phyloP scores from a whole-genome alignment of 2,329 filamentous ascomycete species.

The Emmonsiellopsis sp. region DNA sequence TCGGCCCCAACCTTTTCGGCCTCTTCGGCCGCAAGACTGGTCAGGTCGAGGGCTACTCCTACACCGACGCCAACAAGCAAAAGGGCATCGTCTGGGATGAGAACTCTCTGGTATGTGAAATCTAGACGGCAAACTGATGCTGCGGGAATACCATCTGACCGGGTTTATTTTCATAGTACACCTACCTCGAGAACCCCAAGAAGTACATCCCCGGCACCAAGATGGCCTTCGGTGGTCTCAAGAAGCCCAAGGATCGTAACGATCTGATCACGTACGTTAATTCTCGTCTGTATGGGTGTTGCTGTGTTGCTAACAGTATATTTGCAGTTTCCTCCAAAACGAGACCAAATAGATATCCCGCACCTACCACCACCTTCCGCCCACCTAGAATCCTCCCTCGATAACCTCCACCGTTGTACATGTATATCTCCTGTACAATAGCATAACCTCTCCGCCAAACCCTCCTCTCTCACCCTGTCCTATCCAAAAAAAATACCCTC shows the following conservation, averaged over 20 bases:
- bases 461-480: background rate
- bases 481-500: background rate
- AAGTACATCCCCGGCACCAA: constrained; percentile 99
- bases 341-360: constrained; percentile 20
- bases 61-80: constrained; percentile 99
- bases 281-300: background rate
- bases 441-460: background rate
- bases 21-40: constrained; percentile 96
- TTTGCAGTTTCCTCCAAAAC: constrained; percentile 19
- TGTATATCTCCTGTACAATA: background rate
- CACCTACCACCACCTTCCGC: constrained; percentile 16
- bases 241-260: constrained; percentile 99
- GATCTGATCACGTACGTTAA: constrained; percentile 86
- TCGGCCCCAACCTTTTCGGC: constrained; percentile 92
- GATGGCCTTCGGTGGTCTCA: constrained; percentile 99
- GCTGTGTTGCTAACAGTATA: constrained; percentile 10
- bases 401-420: background rate
- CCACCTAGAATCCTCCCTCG: constrained; percentile 8
- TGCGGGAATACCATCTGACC: constrained; percentile 7
- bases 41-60: constrained; percentile 82
- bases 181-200: constrained; percentile 99
- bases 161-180: constrained; percentile 52
- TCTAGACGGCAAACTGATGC: background rate
- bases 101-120: constrained; percentile 61
- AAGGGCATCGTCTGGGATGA: constrained; percentile 88